phyloP scores from a whole-genome alignment of 805 yeast species.

The Saccharomycopsis oosterbeekiorum region DNA sequence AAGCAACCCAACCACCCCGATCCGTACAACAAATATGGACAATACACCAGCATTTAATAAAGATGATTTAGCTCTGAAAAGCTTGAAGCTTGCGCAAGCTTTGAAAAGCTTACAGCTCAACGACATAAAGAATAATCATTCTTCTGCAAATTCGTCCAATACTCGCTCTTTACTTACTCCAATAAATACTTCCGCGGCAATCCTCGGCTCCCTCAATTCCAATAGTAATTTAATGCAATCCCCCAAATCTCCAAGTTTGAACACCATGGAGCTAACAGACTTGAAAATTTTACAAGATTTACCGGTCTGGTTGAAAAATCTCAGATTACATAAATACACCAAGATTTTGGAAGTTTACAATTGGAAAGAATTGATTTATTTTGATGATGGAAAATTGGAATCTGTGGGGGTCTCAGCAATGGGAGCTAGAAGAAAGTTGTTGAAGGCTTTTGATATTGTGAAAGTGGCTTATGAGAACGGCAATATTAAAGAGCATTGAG shows the following conservation, averaged over 20 bases:
- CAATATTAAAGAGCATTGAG: slow-evolving; percentile 8
- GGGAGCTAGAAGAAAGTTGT: slow-evolving; percentile 89
- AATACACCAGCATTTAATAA: background rate
- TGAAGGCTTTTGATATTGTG: slow-evolving; percentile 85
- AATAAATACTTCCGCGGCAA: background rate
- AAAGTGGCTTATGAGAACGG: slow-evolving; percentile 42
- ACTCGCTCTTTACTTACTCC: slow-evolving; percentile 15
- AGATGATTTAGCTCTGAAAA: background rate
- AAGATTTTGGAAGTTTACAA: slow-evolving; percentile 62
- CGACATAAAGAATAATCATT: background rate
- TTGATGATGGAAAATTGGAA: slow-evolving; percentile 61
- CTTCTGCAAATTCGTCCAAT: slow-evolving; percentile 6
- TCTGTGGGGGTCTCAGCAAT: slow-evolving; percentile 81
- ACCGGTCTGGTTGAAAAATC: slow-evolving; percentile 85
- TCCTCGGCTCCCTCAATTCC: slow-evolving; percentile 17
- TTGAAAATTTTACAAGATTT: slow-evolving; percentile 57
- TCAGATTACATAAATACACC: slow-evolving; percentile 90
- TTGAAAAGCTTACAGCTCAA: slow-evolving; percentile 12
- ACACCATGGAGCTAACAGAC: slow-evolving; percentile 42
- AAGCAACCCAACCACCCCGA: slow-evolving; percentile 3
- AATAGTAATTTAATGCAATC: slow-evolving; percentile 11
- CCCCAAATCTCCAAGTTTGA: slow-evolving; percentile 35
- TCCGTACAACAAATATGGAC: background rate
- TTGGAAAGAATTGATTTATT: slow-evolving; percentile 72
- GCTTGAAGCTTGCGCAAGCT: slow-evolving; percentile 11